Conservation (phyloP, 805 yeast species). For the Wickerhamomyces hampshirensis region DNA sequence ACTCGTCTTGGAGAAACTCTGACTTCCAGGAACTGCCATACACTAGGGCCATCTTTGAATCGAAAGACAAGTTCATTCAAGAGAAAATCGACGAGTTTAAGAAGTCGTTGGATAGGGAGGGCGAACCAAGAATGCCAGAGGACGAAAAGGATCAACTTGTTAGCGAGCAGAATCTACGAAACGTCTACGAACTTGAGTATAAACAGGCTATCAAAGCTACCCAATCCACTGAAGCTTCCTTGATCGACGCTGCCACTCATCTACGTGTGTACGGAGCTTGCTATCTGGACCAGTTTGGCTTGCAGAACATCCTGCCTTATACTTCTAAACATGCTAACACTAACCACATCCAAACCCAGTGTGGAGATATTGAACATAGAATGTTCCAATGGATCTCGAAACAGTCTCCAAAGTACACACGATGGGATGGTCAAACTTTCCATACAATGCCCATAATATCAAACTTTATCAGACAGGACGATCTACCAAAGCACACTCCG, state of each 20-base stretch:
- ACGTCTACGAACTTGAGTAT: constrained; percentile 14
- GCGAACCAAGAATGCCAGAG: constrained; percentile 4
- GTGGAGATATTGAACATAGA: constrained; percentile 32
- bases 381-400: constrained; percentile 36
- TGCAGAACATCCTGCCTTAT: constrained; percentile 3
- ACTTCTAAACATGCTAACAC: constrained; percentile 1
- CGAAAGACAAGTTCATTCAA: constrained; percentile 14
- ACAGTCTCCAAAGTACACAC: constrained; percentile 31
- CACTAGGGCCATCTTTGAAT: constrained; percentile 17
- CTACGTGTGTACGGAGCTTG: constrained; percentile 26
- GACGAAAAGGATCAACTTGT: constrained; percentile 14
- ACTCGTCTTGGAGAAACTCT: constrained; percentile 20
- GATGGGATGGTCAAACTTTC: constrained; percentile 33
- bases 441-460: constrained; percentile 16
- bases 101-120: constrained; percentile 2
- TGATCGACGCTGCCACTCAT: constrained; percentile 23
- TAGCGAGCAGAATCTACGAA: constrained; percentile 11
- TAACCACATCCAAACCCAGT: constrained; percentile 11
- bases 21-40: constrained; percentile 19
- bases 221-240: constrained; percentile 17
- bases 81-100: constrained; percentile 13
- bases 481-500: constrained; percentile 5
- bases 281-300: constrained; percentile 19
- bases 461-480: constrained; percentile 11
- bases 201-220: constrained; percentile 16